Base-by-base conservation (phyloP, 2,329 filamentous ascomycete genomes). In the Sclerotinia sclerotiorum region DNA sequence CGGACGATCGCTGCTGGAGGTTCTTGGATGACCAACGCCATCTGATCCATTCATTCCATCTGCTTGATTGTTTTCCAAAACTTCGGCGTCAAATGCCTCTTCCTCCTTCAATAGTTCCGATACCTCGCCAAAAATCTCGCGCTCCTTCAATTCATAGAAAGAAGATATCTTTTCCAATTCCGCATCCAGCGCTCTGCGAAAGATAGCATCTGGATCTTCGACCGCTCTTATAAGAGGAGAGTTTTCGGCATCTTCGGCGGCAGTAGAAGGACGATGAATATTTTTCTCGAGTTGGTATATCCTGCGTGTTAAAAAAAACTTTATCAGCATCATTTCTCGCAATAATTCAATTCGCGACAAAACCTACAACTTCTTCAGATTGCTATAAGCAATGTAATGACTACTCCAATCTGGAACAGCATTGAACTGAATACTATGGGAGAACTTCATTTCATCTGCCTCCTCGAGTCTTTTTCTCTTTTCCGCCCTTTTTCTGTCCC, bases 371-470 rank as follows among this genome's bases (percentile, higher is more conserved):
- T 99, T 99, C 85, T 99, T 99, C 75, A 99, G 86, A 77, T 97
- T 98, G 82, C 94, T 97, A 81, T 99, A 99, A 70, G 94, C 92
- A 78, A 99, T 96, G 81, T 99, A 99, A 80, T 98, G 89, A 76
- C 90, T 94, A 83, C 93, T 97, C 95, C 95, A 99, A 81, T 99
- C 95, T n/a, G 95, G 95, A 75, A 99, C 95, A 72, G 95, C 94
- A 83, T 99, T 99, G 83, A 99, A 99, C 84, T 99, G 95, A 75
- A 99, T 90, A 81, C 94, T 98, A 80, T 99, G 95, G 24, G 94
- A 98, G 85, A 99, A 99, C 89, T 98, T 98, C 95, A 99, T 99
- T 78, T 93, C 92, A 88, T 91, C 89, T 73, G 84, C 86, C 74
- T 89, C 84, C 75, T 91, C 87, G 76, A 94, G 88, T 84, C 87